A percentile compares a stretch with the other conserved stretches of the same genome.
These are phyloP conservation scores for Pistacia atlantica DNA, from an alignment of 345 rosid species.

Conservation along the genomic window DNA sequence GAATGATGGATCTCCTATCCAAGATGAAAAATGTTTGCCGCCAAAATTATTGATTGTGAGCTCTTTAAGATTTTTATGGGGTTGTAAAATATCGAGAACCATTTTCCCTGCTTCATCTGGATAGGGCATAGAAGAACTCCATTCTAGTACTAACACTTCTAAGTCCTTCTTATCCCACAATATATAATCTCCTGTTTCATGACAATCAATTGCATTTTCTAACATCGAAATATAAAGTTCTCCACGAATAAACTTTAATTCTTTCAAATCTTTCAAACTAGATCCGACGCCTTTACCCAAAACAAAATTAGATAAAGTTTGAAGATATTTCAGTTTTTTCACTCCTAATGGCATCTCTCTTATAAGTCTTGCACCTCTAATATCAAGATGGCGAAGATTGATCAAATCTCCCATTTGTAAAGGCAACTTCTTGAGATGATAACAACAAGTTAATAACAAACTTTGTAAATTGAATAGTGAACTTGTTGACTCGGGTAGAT, in stretches of 20 bases:
- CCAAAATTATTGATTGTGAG: background rate
- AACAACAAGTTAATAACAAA: background rate
- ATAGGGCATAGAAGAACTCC: background rate
- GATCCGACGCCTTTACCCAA: background rate
- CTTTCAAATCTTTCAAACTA: background rate
- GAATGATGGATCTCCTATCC: slow-evolving; percentile 1
- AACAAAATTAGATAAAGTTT: background rate
- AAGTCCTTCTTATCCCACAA: background rate
- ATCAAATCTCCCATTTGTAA: background rate
- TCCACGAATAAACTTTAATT: no score
- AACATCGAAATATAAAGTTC: background rate
- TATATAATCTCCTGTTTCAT: background rate
- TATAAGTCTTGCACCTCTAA: background rate
- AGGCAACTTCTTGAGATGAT: background rate
- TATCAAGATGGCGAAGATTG: background rate
- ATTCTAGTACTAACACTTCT: background rate
- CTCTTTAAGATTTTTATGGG: background rate
- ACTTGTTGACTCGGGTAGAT: background rate
- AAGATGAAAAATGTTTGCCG: background rate
- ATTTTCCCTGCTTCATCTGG: background rate
- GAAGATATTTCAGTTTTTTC: background rate
- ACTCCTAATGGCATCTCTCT: background rate
- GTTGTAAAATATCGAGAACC: background rate
- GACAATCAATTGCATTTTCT: background rate
- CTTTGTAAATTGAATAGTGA: background rate